These are phyloP conservation scores for Magnaporthiopsis rhizophila DNA, from an alignment of 2,329 filamentous ascomycete species.

Conservation along the genomic window DNA sequence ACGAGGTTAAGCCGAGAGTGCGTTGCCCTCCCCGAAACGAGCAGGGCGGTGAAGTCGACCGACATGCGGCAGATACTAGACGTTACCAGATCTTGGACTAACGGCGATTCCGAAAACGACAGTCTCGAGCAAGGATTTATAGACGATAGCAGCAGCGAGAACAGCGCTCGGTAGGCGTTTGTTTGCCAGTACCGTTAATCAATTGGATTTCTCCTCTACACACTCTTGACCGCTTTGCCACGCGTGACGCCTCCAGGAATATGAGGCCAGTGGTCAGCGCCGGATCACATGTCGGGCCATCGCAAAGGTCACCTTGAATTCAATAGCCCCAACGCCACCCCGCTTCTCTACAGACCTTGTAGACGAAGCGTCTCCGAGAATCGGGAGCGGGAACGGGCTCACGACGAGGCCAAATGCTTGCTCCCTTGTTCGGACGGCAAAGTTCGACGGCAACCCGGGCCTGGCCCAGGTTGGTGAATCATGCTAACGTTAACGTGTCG, in stretches of 20 bases:
- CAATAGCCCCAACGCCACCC: not conserved
- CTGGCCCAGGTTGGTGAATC: not conserved
- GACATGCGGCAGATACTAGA: not conserved
- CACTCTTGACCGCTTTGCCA: not conserved
- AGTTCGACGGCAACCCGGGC: too few species aligned
- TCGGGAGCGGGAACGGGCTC: not conserved
- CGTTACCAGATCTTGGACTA: not conserved
- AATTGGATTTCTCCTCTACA: not conserved
- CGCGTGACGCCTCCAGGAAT: too few species aligned
- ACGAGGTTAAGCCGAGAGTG: conserved; percentile 68
- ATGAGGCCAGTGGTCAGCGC: too few species aligned
- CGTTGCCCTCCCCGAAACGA: conserved; percentile 20
- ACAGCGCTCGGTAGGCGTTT: not conserved
- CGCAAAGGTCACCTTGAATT: not conserved
- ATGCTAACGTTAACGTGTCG: not conserved
- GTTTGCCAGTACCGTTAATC: not conserved
- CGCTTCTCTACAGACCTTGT: not conserved
- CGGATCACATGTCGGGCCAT: not conserved
- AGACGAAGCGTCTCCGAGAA: not conserved
- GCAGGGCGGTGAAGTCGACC: not conserved
- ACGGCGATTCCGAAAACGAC: conserved; percentile 10
- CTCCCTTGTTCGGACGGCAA: not conserved
- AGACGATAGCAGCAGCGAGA: conserved; percentile 28
- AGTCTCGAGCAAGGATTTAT: conserved; percentile 35
- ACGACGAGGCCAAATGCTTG: not conserved